Base-by-base conservation (phyloP, 139 green algal species). In the Coccomyxa sp. region DNA sequence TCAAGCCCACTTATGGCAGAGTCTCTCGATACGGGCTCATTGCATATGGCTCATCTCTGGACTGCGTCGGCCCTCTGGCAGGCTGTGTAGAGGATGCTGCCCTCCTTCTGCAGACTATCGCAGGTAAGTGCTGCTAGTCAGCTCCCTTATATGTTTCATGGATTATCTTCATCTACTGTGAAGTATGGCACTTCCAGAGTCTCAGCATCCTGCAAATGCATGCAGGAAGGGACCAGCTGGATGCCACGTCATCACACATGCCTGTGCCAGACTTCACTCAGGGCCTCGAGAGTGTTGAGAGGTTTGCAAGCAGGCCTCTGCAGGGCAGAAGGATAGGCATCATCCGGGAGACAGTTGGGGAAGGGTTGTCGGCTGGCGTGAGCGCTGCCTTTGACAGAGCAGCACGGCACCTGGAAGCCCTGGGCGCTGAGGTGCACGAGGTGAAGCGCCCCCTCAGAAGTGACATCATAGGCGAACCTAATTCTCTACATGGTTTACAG, bases 1-100 rank as follows among this genome's bases (percentile, higher is more conserved):
- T 99, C 12, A 99, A 99, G 89, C 96, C 96, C 8, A 98, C 91
- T 1, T 99, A 99, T 73, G 96, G 96, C 3, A 86, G 87, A 0
- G 90, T 99, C 18, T 97, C 90, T 0, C 88, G 96, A 12, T 92
- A 91, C 73, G 96, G 96, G 33, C 86, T 99, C 39, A 86, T 99
- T n/a, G 89, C 94, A 0, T 99, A 99, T 76, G 95, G 90, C 2
- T 98, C 91, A 7, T 97, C 90, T 27, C 86, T 99, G 55, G 96
- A 99, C 83, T 82, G 68, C 29, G 88, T 99, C 9, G 96, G 96
- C 0, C 90, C 91, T 27, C 78, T 99, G 75, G 85, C 90, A 0
- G 35, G 35, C 44, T 93, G 33, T 36, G 97, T 99, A 39, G 90
- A 94, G 58, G 96, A 99, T 78, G 94, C 91, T 1, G 96, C 95